Evolutionary conservation across 148 eudicot species (phyloP).

Genomic region (Cornus florida): DNA sequence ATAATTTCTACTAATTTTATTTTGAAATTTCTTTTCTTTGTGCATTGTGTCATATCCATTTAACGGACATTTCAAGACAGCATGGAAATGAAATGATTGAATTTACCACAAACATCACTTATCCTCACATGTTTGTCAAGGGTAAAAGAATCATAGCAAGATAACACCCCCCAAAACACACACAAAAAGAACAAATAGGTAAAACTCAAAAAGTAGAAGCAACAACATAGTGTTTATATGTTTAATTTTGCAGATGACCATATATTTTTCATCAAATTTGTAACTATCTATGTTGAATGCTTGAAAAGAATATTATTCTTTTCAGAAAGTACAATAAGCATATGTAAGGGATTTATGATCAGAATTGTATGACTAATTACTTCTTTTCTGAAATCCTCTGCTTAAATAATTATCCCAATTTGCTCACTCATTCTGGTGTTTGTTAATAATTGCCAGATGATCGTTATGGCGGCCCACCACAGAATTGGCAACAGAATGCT

Average conservation of each 20-base stretch:
- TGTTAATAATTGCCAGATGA: constrained; percentile 50
- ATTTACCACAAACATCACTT: too few relatives aligned
- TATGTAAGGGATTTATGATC: background rate
- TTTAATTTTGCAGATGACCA: background rate
- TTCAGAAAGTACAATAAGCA: background rate
- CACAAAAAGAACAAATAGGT: too few relatives aligned
- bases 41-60: background rate
- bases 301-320: background rate
- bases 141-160: too few relatives aligned
- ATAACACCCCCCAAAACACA: too few relatives aligned
- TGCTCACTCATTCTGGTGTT: constrained; percentile 4
- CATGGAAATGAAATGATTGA: background rate
- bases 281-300: background rate
- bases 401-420: background rate
- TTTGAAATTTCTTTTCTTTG: background rate
- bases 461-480: constrained; percentile 55
- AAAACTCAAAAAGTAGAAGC: background rate
- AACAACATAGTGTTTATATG: background rate
- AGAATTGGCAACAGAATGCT: constrained; percentile 81
- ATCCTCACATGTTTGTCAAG: background rate
- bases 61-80: too few relatives aligned
- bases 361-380: background rate
- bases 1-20: background rate
- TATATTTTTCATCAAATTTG: background rate
- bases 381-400: background rate